Evolutionary conservation across 2,329 filamentous ascomycete species (phyloP).

Genomic region (Fusarium tupiense): DNA sequence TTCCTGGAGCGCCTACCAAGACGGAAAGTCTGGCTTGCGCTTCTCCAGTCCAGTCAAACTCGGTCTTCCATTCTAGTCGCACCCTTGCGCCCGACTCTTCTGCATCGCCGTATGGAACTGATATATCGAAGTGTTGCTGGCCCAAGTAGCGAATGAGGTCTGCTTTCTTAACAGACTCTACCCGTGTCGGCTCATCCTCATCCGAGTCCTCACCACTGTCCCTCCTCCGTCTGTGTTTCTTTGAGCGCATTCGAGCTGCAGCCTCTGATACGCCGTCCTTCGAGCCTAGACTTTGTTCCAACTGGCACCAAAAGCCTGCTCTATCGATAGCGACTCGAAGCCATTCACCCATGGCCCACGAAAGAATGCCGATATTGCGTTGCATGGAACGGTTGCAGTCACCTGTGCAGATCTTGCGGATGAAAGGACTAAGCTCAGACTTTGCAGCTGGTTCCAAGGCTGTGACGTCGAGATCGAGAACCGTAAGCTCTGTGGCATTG

Average conservation of each 20-base stretch:
- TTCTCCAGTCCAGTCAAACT: constrained; percentile 79
- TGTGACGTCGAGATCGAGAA: constrained; percentile 63
- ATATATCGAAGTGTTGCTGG: constrained; percentile 59
- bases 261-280: constrained; percentile 44
- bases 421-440: constrained; percentile 65
- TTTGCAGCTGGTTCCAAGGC: constrained; percentile 67
- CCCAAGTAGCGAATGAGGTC: constrained; percentile 66
- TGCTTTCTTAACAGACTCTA: constrained; percentile 37
- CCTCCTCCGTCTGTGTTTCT: constrained; percentile 37
- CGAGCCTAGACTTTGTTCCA: constrained; percentile 59
- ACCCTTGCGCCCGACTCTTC: constrained; percentile 53
- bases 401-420: constrained; percentile 54
- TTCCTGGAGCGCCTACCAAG: constrained; percentile 65
- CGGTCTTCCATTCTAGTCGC: constrained; percentile 70
- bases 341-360: constrained; percentile 77
- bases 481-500: constrained; percentile 60
- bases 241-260: constrained; percentile 37
- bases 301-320: constrained; percentile 69
- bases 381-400: constrained; percentile 57
- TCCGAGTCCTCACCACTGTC: constrained; percentile 38
- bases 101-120: constrained; percentile 47
- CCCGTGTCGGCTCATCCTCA: constrained; percentile 3
- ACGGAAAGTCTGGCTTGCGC: constrained; percentile 68
- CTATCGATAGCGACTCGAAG: constrained; percentile 68
- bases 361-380: constrained; percentile 67